Base-by-base conservation (phyloP, 768 basidiomycete genomes). In the Leccinum variicolor region DNA sequence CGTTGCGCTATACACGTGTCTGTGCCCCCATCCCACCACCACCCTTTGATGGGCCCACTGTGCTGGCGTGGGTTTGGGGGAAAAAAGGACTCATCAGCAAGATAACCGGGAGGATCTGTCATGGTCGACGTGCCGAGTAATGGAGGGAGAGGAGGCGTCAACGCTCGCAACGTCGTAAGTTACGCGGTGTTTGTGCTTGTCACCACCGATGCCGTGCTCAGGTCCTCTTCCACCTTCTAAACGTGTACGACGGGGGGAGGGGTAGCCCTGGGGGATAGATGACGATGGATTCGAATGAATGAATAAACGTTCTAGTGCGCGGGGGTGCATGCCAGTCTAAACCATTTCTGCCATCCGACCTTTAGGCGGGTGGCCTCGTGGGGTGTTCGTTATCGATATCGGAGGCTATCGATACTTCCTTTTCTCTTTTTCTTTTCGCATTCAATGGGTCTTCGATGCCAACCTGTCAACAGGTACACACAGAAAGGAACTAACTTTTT, bases 321-420 rank as follows among this genome's bases (percentile, higher is more conserved):
- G 17, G 23, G 50, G 19, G 23, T 17, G 50, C 50, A 15, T 54
- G 61, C 36, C 36, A 45, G 36, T 13, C 54, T 52, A 50, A 53
- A 50, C 51, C 15, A 10, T 19, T 23, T 52, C 13, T 25, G 33
- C 23, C n/a, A 53, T 50, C 15, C 17, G 49, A 23, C 17, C 15
- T 23, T 8, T 17, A 15, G 25, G n/a, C 54, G 50, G 55, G 49
- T 53, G 45, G 51, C 56, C 56, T 64, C 62, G 53, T 57, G 64
- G 55, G n/a, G 39, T 17, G 39, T 4, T 41, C n/a, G 39, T 41
- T 41, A 26, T 21, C 33, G 50, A 53, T 62, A 66, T 66, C 64
- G 45, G 36, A 64, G 62, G 6, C 64, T 53, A 63, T 63, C 62
- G 46, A 8, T 13, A 29, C 49, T 23, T 47, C 39, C 39, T 19